Conservation (phyloP, 2,329 filamentous ascomycete species). For the Colletotrichum sp. region DNA sequence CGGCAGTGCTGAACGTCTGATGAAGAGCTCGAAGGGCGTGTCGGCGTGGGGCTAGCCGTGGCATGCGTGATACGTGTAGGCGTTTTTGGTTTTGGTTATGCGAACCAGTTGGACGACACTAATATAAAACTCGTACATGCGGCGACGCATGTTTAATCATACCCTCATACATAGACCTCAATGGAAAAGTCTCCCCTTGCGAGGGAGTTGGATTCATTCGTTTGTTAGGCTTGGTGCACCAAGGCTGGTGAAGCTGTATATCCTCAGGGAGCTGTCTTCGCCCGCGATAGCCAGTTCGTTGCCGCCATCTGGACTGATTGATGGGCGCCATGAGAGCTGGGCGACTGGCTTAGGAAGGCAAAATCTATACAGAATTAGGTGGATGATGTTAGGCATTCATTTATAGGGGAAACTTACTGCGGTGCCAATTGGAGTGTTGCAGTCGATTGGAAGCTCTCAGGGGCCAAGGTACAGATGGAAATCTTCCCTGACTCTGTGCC, state of each 20-base stretch:
- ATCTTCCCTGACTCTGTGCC: slow-evolving; percentile 62
- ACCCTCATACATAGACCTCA: slow-evolving; percentile 20
- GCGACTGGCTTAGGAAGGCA: slow-evolving; percentile 69
- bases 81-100: slow-evolving; percentile 1
- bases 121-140: slow-evolving; percentile 6
- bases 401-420: slow-evolving; percentile 39
- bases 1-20: slow-evolving; percentile 2
- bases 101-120: slow-evolving; percentile 7
- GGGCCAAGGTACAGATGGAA: slow-evolving; percentile 45
- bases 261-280: slow-evolving; percentile 65
- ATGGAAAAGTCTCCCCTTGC: neutral
- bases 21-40: slow-evolving; percentile 21
- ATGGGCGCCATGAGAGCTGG: slow-evolving; percentile 73
- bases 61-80: neutral
- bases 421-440: slow-evolving; percentile 35
- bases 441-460: slow-evolving; percentile 41
- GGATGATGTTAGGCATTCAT: neutral
- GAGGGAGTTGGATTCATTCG: neutral
- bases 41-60: neutral
- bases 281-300: slow-evolving; percentile 57
- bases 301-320: slow-evolving; percentile 17
- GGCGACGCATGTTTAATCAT: slow-evolving; percentile 16
- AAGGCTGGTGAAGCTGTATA: slow-evolving; percentile 51
- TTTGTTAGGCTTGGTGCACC: neutral
- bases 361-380: slow-evolving; percentile 39